Evolutionary conservation across 2,329 filamentous ascomycete species (phyloP).

Genomic region (Ascochyta viciae-villosae): DNA sequence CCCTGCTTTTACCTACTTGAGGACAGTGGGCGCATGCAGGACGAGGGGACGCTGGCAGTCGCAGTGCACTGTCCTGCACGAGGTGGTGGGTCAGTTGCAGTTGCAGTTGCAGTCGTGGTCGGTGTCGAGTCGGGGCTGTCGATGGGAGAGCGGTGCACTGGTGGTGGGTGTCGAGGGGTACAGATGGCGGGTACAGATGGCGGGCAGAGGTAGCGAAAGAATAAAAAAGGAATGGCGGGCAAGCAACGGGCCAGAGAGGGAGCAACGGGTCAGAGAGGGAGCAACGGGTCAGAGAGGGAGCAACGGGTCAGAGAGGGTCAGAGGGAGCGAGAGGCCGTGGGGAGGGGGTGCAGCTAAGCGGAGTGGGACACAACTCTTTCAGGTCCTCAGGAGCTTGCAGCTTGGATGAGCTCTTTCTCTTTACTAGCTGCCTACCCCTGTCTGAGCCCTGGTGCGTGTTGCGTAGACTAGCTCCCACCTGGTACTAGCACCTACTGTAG

Average conservation of each 20-base stretch:
- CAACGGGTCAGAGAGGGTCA: neutral
- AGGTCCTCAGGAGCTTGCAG: slow-evolving; percentile 15
- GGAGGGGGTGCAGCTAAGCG: neutral
- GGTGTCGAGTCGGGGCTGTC: neutral
- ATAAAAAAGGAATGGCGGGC: slow-evolving; percentile 8
- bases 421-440: too few relatives aligned
- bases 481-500: too few relatives aligned
- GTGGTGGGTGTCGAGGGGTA: neutral
- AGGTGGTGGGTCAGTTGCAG: too few relatives aligned
- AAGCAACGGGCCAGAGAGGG: neutral
- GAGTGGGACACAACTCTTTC: slow-evolving; percentile 7
- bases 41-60: neutral
- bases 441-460: too few relatives aligned
- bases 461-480: too few relatives aligned
- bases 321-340: neutral
- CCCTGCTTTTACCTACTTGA: neutral
- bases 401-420: too few relatives aligned
- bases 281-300: neutral
- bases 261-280: neutral
- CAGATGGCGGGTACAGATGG: neutral
- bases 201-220: neutral
- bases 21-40: slow-evolving; percentile 14
- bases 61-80: too few relatives aligned
- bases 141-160: too few relatives aligned
- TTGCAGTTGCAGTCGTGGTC: neutral